Base-by-base conservation (phyloP, 306 rosid species). In the Dryas alaskensis region DNA sequence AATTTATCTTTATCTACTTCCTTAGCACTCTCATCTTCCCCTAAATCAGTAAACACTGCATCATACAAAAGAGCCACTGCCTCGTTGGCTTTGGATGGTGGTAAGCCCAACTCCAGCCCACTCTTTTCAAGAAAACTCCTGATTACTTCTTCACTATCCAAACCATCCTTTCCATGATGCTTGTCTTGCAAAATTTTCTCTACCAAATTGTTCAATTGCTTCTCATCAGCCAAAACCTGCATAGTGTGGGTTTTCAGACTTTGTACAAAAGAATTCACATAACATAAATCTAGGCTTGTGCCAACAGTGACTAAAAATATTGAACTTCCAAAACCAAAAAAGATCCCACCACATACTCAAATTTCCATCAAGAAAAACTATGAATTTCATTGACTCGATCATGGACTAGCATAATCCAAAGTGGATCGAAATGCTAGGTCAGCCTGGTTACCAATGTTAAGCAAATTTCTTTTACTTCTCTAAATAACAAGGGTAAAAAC, bases 191-290 rank as follows among this genome's bases (percentile, higher is more conserved):
- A 64, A 55, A 82, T 85, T 80, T 84, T 82, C 78, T 83, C 87
- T 8, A 81, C 77, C 22, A 82, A 42, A 60, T 78, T 55, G 88
- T 74, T 75, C 60, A 94, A 53, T 77, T 88, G 93, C 84, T 79
- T 79, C 86, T 89, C 92, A 84, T 89, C 85, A 12, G 73, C 81
- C 87, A 94, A 78, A 69, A 92, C 63, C 98, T 94, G 96, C 89
- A 84, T 9, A 5, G 48, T 55, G 60, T 46, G 40, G 4, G 13
- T 11, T 66, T 46, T 65, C 54, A 79, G 37, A 73, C 44, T 25
- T 57, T 11, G 27, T 44, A 7, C 5, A 45, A 53, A 3, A 48
- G 13, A 67, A 50, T 70, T 7, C 16, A 39, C 46, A 40, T 3
- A 46, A 9, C 59, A 70, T 58, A 12, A 13, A 47, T 16, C 22